A percentile compares a stretch with the other conserved stretches of the same genome.
Evolutionary conservation across 2,329 filamentous ascomycete species (phyloP).

Genomic region (Talaromyces piceae): DNA sequence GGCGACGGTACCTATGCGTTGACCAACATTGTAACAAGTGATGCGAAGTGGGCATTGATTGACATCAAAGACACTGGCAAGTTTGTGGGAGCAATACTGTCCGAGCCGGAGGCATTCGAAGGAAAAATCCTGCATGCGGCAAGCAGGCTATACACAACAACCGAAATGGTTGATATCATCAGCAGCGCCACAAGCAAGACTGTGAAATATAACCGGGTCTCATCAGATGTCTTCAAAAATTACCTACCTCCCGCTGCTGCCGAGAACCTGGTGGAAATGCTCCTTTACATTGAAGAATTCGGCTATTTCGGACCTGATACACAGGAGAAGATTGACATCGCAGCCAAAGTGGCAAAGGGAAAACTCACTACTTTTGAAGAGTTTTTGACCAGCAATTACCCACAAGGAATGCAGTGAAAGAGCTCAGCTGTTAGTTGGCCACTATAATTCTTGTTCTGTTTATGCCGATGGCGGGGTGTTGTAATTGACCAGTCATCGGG

Average conservation of each 20-base stretch:
- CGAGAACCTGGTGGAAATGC: conserved; percentile 16
- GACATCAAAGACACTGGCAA: conserved; percentile 32
- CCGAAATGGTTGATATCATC: conserved; percentile 26
- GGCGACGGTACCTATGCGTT: conserved; percentile 23
- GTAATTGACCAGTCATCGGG: no score
- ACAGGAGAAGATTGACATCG: neutral
- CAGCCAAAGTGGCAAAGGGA: neutral
- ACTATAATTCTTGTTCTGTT: no score
- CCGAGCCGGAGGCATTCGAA: conserved; percentile 27
- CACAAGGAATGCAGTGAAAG: neutral
- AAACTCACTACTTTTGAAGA: neutral
- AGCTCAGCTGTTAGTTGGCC: no score
- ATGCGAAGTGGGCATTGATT: conserved; percentile 24
- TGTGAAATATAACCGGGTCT: conserved; percentile 24
- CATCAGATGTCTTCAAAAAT: conserved; percentile 16
- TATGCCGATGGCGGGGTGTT: no score
- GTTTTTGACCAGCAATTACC: neutral
- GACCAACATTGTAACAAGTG: conserved; percentile 12
- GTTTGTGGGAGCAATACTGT: conserved; percentile 30
- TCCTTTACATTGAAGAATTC: conserved; percentile 24
- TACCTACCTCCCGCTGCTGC: conserved; percentile 14
- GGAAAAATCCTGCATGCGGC: conserved; percentile 32
- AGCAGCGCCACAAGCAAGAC: conserved; percentile 30
- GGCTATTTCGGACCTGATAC: conserved; percentile 23
- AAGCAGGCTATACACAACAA: conserved; percentile 22